Base-by-base conservation (phyloP, 768 basidiomycete species). In the Psilocybe sp. region DNA sequence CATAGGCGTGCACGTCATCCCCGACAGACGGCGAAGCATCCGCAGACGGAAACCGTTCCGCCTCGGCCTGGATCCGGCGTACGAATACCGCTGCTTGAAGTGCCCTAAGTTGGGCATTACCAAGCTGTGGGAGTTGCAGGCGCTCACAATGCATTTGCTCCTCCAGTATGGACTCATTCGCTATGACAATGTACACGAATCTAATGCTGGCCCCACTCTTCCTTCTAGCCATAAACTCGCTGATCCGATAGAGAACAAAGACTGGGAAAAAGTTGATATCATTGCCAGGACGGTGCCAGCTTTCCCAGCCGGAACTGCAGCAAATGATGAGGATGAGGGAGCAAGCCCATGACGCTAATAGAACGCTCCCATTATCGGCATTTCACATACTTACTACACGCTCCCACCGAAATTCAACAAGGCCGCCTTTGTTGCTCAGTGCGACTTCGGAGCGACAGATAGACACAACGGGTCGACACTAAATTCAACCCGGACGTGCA, bases 111-210 rank as follows among this genome's bases (percentile, higher is more conserved):
- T 60, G 15, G 46, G 54, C 1, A 57, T 62, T 20, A 55, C 40
- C 41, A 55, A 62, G 40, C 36, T 62, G 13, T 62, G 61, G 61
- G 49, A 52, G 38, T 38, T 55, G 53, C 49, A 50, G 16, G 48
- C 46, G 33, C 52, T 62, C 15, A 49, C 45, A 13, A 20, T 19
- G 11, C 61, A 62, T 44, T 36, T 62, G 28, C 51, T 44, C 35
- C 19, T 44, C 3, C 56, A 60, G 61, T 62, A 44, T 48, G 53
- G 42, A 20, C 23, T 41, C 5, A 33, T 13, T 36, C 15, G 4
- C 33, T n/a, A n/a, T n/a, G n/a, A n/a, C n/a, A n/a, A n/a, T 15
- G 28, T 9, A 36, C 20, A 5, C 16, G 19, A 7, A 10, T 2
- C 40, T 41, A 20, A 19, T 42, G 12, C 44, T 19, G 37, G 18